Evolutionary conservation across 768 basidiomycete species (phyloP), one percentile per base, ranked within the genome.

Genomic region (Tulasnella sp.): DNA sequence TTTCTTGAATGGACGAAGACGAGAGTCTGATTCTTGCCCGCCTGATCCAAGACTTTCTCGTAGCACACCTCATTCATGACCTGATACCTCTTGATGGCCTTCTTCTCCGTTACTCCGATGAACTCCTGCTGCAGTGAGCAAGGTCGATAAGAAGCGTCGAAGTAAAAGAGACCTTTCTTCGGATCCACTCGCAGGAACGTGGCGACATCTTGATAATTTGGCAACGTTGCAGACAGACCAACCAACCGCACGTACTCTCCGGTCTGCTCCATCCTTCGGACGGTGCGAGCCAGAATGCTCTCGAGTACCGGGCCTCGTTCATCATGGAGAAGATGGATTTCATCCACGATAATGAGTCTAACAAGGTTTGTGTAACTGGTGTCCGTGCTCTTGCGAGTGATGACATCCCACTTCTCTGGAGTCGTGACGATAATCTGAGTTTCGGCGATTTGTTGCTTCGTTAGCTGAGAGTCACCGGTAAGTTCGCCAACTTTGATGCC

Each of bases 381-480:
- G 60, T 98, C 95, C 0, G 92, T 93, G 58, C 81, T 86, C 70
- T 99, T 99, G 59, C 95, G 83, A 4, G 93, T 98, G 63, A 99
- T 93, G 61, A 99, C 95, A 59, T 99, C 93, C 89, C 90, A 99
- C 65, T 99, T 98, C 69, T 99, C 95, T 0, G 93, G 95, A 0
- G 95, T 98, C 0, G 92, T 95, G 56, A 98, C 91, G 65, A 98
- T 96, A 61, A 99, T 88, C 62, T 98, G 92, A 0, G 93, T 95
- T 61, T 92, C 91, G 7, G 90, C 69, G 48, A 98, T 96, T 65
- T 98, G 93, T 55, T 87, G 81, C 64, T 98, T 99, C 48, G 92
- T 99, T 77, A 98, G 86, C 72, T 96, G 92, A 24, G 88, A 77
- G 64, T 99, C 95, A 22, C 95, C 95, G 1, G 95, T 99, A 49